A percentile compares a stretch with the other conserved stretches of the same genome.
phyloP scores from a whole-genome alignment of 441 rosid genomes.

The Gossypium schwendimanii region DNA sequence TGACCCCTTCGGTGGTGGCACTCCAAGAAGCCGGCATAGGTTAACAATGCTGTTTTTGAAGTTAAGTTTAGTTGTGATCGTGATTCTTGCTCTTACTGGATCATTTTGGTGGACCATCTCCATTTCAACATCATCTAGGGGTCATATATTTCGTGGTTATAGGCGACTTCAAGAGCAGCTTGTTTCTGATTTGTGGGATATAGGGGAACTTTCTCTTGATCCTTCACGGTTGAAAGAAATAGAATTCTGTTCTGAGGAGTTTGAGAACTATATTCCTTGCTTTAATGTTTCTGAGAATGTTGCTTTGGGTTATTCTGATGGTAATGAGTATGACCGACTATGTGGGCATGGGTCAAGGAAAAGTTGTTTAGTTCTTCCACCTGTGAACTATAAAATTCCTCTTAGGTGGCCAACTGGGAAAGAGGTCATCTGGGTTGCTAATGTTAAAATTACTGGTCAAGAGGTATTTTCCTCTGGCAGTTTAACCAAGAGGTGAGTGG shows the following conservation, averaged over 20 bases:
- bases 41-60: slow-evolving; percentile 52
- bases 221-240: slow-evolving; percentile 66
- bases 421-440: slow-evolving; percentile 88
- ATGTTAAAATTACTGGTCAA: slow-evolving; percentile 84
- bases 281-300: slow-evolving; percentile 62
- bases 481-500: slow-evolving; percentile 72
- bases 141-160: slow-evolving; percentile 64
- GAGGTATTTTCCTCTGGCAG: slow-evolving; percentile 96
- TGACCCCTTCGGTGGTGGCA: slow-evolving; percentile 47
- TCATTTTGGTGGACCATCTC: slow-evolving; percentile 94
- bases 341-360: slow-evolving; percentile 50
- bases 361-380: slow-evolving; percentile 70
- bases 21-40: slow-evolving; percentile 57
- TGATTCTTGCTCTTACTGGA: slow-evolving; percentile 63
- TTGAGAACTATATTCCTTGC: slow-evolving; percentile 80
- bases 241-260: slow-evolving; percentile 63
- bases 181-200: slow-evolving; percentile 80
- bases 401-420: slow-evolving; percentile 98
- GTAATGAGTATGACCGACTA: slow-evolving; percentile 54
- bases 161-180: slow-evolving; percentile 90
- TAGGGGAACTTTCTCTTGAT: slow-evolving; percentile 83
- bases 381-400: slow-evolving; percentile 71
- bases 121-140: slow-evolving; percentile 66
- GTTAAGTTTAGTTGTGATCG: slow-evolving; percentile 63
- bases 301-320: slow-evolving; percentile 46